These are phyloP conservation scores for Saccharum hybrid DNA, from an alignment of 202 grass and related monocot species.

Conservation along the genomic window DNA sequence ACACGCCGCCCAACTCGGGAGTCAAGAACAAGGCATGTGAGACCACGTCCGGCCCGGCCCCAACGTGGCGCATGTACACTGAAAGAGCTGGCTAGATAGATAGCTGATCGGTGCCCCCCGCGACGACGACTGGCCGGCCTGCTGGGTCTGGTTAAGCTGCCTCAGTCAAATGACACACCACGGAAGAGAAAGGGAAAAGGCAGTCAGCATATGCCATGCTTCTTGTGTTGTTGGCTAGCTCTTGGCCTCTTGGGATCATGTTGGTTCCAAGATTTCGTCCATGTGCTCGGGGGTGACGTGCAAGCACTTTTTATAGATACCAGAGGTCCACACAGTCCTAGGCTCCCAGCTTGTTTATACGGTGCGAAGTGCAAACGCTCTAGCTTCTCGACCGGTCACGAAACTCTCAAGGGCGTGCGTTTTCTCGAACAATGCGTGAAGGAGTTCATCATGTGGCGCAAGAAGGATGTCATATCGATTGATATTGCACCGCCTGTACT, in stretches of 20 bases:
- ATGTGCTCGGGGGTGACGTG: background rate
- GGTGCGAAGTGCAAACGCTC: no score
- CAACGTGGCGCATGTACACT: slow-evolving; percentile 23
- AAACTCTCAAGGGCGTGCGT: no score
- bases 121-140: no score
- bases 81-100: background rate
- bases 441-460: no score
- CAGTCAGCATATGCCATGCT: slow-evolving; percentile 6
- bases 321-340: background rate
- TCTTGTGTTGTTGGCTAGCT: background rate
- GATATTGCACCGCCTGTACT: no score
- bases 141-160: background rate
- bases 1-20: background rate
- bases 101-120: background rate
- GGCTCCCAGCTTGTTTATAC: no score
- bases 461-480: no score
- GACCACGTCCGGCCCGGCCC: slow-evolving; percentile 29
- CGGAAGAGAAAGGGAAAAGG: background rate
- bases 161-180: slow-evolving; percentile 12
- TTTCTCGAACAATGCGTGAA: no score
- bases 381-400: no score
- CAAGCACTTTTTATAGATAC: background rate
- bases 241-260: background rate
- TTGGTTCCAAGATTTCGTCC: background rate
- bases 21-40: slow-evolving; percentile 43